A percentile compares a stretch with the other conserved stretches of the same genome.
These are phyloP conservation scores for Leucocoprinus sp. DNA, from an alignment of 768 basidiomycete genomes.

Conservation along the genomic window DNA sequence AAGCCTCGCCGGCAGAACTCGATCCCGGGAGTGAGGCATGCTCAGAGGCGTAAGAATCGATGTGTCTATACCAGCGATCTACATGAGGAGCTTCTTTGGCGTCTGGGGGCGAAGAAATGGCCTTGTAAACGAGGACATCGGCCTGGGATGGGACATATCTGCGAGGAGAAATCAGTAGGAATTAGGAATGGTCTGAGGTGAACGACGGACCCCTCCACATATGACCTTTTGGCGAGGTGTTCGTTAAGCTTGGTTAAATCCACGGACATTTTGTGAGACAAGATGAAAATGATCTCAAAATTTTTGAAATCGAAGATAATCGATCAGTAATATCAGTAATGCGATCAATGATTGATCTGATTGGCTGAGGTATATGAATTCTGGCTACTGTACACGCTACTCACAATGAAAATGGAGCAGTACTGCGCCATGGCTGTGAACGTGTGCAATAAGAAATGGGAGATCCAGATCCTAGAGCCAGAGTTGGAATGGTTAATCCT, in stretches of 20 bases:
- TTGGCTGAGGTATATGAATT: too few relatives aligned
- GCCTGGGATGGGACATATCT: slow-evolving; percentile 92
- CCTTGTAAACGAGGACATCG: slow-evolving; percentile 87
- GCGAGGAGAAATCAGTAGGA: slow-evolving; percentile 12
- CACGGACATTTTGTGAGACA: slow-evolving; percentile 48
- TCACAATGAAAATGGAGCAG: too few relatives aligned
- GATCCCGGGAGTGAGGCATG: slow-evolving; percentile 75
- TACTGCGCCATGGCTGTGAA: too few relatives aligned
- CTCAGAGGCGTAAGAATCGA: slow-evolving; percentile 78
- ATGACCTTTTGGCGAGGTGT: slow-evolving; percentile 82
- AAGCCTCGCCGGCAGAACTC: slow-evolving; percentile 70
- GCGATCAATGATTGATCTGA: too few relatives aligned
- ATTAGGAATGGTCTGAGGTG: background rate
- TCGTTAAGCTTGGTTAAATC: slow-evolving; percentile 70
- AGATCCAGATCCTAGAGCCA: too few relatives aligned
- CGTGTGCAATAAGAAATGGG: too few relatives aligned
- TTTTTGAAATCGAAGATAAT: slow-evolving; percentile 13
- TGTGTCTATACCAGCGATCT: slow-evolving; percentile 92
- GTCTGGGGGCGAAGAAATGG: slow-evolving; percentile 59
- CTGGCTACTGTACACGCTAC: too few relatives aligned
- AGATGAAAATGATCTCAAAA: slow-evolving; percentile 15
- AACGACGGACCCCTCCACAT: slow-evolving; percentile 79
- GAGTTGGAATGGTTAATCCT: background rate
- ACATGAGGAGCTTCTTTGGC: slow-evolving; percentile 62
- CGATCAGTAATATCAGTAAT: slow-evolving; percentile 8